Base-by-base conservation (phyloP, 768 basidiomycete species). In the Filobasidium wieringae region DNA sequence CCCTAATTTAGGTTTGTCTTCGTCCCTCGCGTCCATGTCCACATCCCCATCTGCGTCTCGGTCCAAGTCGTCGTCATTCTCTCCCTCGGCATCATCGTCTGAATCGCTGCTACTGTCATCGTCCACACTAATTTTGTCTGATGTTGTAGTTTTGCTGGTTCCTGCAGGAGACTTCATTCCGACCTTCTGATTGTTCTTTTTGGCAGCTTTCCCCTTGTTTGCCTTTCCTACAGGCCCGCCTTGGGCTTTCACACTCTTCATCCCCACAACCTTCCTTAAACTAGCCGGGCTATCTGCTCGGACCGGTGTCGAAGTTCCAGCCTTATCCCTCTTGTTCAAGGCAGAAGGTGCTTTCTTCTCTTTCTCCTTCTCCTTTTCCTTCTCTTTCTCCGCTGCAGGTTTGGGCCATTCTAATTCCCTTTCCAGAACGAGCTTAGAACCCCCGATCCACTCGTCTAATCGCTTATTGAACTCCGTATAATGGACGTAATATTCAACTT, bases 381-480 rank as follows among this genome's bases (percentile, higher is more conserved):
- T 80, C 55, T 66, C 68, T 41, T 63, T 69, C 47, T 68, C 68
- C 22, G 66, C 65, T 59, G 65, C 61, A 1, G 74, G 62, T 14
- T 71, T 63, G 2, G 95, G 93, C 90, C 88, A 93, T 74, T 97
- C 91, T 63, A 99, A 80, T 68, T 95, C 91, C 63, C 85, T 80
- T 59, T 77, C 79, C 43, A 92, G 78, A 39, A 97, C 80, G 57
- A 99, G 80, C 37, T 93, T 82, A 0, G 87, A 85, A 15, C 87
- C 88, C 14, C 86, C 77, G 24, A 99, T 85, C 95, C 95, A 99
- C 55, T 95, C 95, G 71, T 99, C 95, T 37, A 97, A 79, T 62
- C 95, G 91, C 74, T 99, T 99, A 79, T 99, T 99, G 80, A 96
- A 97, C 63, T 88, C 83, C 66, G 96, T 90, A 85, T 93, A 99